These are phyloP conservation scores for Penicillium sp. DNA, from an alignment of 2,329 filamentous ascomycete genomes.

Conservation along the genomic window DNA sequence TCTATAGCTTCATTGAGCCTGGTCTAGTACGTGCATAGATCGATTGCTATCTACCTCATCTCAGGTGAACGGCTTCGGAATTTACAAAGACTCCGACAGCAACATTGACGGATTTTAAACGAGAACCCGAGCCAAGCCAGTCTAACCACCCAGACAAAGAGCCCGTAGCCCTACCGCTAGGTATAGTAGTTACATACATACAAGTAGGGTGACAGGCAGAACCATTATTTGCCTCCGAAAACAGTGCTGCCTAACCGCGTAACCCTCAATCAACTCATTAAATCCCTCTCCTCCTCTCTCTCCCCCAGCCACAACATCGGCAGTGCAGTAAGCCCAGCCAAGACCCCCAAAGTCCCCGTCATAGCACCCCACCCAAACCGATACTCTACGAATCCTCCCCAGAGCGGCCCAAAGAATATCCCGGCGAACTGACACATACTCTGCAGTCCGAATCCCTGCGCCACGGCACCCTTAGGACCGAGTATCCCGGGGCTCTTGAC, in stretches of 20 bases:
- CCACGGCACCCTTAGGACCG: slow-evolving; percentile 52
- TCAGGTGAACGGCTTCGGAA: too few species aligned
- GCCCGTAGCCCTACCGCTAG: neutral
- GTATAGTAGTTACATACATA: neutral
- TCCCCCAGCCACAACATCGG: slow-evolving; percentile 25
- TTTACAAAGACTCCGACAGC: too few species aligned
- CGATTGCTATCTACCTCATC: too few species aligned
- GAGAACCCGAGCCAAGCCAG: neutral
- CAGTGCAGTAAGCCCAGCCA: slow-evolving; percentile 28
- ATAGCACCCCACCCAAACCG: slow-evolving; percentile 34
- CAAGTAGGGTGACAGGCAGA: neutral
- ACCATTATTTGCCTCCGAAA: neutral
- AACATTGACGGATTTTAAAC: neutral
- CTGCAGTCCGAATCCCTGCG: slow-evolving; percentile 63
- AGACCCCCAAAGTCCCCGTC: slow-evolving; percentile 28
- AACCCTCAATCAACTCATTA: slow-evolving; percentile 7
- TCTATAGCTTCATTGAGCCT: neutral
- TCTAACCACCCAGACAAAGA: neutral
- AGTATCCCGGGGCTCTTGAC: slow-evolving; percentile 65
- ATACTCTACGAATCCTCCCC: slow-evolving; percentile 47
- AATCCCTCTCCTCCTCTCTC: slow-evolving; percentile 1
- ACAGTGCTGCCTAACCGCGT: slow-evolving; percentile 8
- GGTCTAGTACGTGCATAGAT: neutral
- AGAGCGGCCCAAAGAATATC: slow-evolving; percentile 57
- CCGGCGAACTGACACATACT: slow-evolving; percentile 61